phyloP scores from a whole-genome alignment of 106 monocot species.

The Vanilla planifolia region DNA sequence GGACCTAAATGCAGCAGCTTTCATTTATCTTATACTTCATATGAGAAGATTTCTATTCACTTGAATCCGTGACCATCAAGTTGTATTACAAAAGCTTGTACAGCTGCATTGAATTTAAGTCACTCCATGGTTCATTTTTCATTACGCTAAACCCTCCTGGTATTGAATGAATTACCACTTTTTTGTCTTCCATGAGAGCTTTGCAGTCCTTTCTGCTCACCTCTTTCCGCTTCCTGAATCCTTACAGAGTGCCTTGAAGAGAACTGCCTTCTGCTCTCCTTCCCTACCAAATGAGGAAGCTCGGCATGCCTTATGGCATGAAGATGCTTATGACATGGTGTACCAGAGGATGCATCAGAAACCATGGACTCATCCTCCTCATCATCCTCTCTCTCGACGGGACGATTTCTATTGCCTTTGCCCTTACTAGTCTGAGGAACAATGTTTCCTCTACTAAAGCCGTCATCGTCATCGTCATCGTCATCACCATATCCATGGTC shows the following conservation, averaged over 20 bases:
- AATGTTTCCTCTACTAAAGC: slow-evolving; percentile 4
- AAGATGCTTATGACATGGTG: slow-evolving; percentile 3
- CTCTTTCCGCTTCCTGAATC: background rate
- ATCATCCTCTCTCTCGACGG: slow-evolving; percentile 7
- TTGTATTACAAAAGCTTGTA: too few species aligned
- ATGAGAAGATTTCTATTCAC: too few species aligned
- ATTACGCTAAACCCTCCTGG: too few species aligned
- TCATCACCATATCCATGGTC: slow-evolving; percentile 15
- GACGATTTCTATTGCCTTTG: background rate
- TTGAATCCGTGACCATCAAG: too few species aligned
- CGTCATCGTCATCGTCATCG: slow-evolving; percentile 15
- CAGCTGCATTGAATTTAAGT: too few species aligned
- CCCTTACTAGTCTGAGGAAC: background rate
- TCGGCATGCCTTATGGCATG: too few species aligned
- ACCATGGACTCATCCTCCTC: slow-evolving; percentile 55
- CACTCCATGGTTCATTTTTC: too few species aligned
- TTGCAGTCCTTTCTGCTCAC: too few species aligned
- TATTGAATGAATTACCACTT: too few species aligned
- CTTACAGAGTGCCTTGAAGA: background rate
- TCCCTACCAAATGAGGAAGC: background rate
- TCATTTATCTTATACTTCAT: too few species aligned
- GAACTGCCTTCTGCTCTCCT: background rate
- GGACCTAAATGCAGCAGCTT: too few species aligned
- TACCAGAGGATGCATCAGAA: slow-evolving; percentile 62
- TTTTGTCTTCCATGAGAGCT: too few species aligned